Conservation (phyloP, 164 flowering plant genomes). For the Aristolochia californica region DNA sequence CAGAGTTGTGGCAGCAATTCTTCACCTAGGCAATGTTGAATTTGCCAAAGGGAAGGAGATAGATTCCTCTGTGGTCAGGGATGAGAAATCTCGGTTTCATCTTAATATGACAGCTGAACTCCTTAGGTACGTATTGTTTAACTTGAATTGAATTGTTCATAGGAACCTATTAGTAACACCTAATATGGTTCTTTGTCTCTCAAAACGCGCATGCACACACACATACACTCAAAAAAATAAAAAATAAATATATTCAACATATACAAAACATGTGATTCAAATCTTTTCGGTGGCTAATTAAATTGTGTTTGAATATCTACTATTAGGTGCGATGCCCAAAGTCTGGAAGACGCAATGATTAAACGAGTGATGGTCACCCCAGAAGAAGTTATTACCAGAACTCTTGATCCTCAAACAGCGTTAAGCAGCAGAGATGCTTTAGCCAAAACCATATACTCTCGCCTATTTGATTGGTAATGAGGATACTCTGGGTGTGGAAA, state of each 20-base stretch:
- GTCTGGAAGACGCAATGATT: constrained; percentile 87
- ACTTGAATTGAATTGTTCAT: neutral
- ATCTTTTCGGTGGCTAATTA: neutral
- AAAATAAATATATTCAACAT: no score
- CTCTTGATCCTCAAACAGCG: constrained; percentile 92
- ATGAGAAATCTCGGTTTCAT: constrained; percentile 85
- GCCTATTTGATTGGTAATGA: constrained; percentile 90
- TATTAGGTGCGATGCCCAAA: constrained; percentile 73
- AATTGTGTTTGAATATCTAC: neutral
- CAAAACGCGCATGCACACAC: no score
- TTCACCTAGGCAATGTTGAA: constrained; percentile 90
- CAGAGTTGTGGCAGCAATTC: constrained; percentile 93
- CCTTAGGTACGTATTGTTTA: constrained; percentile 40
- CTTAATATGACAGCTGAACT: constrained; percentile 79
- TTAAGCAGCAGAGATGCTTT: constrained; percentile 83
- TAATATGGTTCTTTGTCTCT: neutral
- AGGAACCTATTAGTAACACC: neutral
- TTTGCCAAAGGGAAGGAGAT: constrained; percentile 88
- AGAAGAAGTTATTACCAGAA: constrained; percentile 92
- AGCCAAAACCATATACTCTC: constrained; percentile 90
- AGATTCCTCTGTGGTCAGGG: constrained; percentile 94
- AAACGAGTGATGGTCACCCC: constrained; percentile 97
- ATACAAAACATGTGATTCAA: no score
- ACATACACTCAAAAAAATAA: neutral
- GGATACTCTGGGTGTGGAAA: neutral